Evolutionary conservation across 2,329 filamentous ascomycete genomes (phyloP).

Genomic region (Lachnum nothofagi): DNA sequence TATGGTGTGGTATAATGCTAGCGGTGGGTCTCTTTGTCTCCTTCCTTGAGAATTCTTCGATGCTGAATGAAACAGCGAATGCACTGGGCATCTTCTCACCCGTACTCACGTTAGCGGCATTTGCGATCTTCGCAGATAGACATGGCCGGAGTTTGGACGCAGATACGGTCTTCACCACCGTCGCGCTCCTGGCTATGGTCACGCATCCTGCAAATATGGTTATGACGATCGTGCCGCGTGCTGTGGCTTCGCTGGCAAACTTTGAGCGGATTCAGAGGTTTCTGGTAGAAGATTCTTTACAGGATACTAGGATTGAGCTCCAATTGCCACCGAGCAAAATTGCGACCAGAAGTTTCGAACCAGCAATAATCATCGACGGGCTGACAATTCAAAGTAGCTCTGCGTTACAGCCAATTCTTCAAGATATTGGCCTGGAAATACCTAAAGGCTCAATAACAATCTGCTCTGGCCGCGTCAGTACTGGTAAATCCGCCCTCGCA

Average conservation of each 20-base stretch:
- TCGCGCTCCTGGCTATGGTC: slow-evolving; percentile 4
- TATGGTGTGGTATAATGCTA: slow-evolving; percentile 36
- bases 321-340: background rate
- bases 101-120: slow-evolving; percentile 5
- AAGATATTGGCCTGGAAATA: slow-evolving; percentile 16
- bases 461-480: slow-evolving; percentile 28
- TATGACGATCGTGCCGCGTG: background rate
- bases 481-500: slow-evolving; percentile 32
- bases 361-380: slow-evolving; percentile 6
- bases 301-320: slow-evolving; percentile 3
- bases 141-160: slow-evolving; percentile 3
- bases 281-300: slow-evolving; percentile 10
- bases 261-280: slow-evolving; percentile 29
- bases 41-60: background rate
- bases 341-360: background rate
- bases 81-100: slow-evolving; percentile 6
- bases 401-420: slow-evolving; percentile 9
- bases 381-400: slow-evolving; percentile 4
- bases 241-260: background rate
- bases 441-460: slow-evolving; percentile 10
- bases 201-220: slow-evolving; percentile 9
- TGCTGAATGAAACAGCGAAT: slow-evolving; percentile 1
- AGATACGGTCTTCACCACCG: slow-evolving; percentile 4
- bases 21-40: slow-evolving; percentile 21
- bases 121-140: background rate